Base-by-base conservation (phyloP, 371 early-diverging fungal species). In the Dentiscutata heterogama region DNA sequence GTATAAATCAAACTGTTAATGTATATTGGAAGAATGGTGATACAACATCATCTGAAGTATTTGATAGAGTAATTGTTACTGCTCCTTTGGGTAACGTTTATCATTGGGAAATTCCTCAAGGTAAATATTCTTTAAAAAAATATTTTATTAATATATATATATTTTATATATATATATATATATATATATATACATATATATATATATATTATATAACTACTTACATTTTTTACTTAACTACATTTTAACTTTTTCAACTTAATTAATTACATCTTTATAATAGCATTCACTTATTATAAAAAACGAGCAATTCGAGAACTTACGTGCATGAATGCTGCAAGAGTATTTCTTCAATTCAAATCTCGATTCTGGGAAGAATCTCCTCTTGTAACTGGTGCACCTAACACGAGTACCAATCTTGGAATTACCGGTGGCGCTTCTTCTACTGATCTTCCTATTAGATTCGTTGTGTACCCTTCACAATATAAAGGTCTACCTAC, bases 21-120 rank as follows among this genome's bases (percentile, higher is more conserved):
- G 71, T 71, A 50, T 25, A 53, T 71, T 71, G 71, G 71, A 51
- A 50, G 50, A 18, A 4, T 39, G 18, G 18, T 22, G 8, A 1
- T 20, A 27, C 4, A 14, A 22, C n/a, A 2, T n/a, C 13, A 25
- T n/a, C n/a, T 14, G 71, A 71, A 8, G 27, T 10, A 2, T 71
- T 71, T 50, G 71, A 71, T 50, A 51, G 51, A 71, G 71, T 71
- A 11, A 13, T 71, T 50, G 25, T 71, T 14, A 71, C 71, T 13
- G 14, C 51, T 18, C 25, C 71, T 35, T 71, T 71, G 51, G 71
- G 71, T 1, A 25, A 13, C 14, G 22, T 71, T 22, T 6, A 22
- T 71, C 71, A 71, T 51, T 71, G 71, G 71, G 71, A 71, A 27
- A 11, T 71, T 22, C 71, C 51, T 22, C 1, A 13, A 58, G 5